These are phyloP conservation scores for Colletotrichum musicola DNA, from an alignment of 2,329 filamentous ascomycete genomes.

Conservation along the genomic window DNA sequence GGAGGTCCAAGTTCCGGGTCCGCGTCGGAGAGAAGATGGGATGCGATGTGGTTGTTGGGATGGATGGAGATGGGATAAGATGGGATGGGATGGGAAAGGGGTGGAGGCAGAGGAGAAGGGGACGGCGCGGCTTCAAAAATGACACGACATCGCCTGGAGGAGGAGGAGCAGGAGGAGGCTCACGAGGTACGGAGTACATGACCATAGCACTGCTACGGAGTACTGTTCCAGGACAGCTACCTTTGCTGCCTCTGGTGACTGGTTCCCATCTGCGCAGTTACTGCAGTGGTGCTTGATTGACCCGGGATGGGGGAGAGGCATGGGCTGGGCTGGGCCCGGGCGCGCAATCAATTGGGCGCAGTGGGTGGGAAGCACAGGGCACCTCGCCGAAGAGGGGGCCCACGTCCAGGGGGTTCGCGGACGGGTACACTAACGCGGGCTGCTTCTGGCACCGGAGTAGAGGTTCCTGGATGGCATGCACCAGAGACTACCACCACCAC, in stretches of 20 bases:
- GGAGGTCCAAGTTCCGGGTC: neutral
- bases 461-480: too few relatives aligned
- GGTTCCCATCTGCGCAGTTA: neutral
- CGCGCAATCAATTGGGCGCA: slow-evolving; percentile 30
- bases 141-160: slow-evolving; percentile 30
- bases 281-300: neutral
- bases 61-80: slow-evolving; percentile 5
- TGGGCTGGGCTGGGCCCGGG: neutral
- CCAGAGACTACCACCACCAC: too few relatives aligned
- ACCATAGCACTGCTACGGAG: too few relatives aligned
- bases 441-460: too few relatives aligned
- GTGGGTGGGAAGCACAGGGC: slow-evolving; percentile 13
- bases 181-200: neutral
- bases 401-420: neutral
- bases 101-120: slow-evolving; percentile 1
- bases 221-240: neutral
- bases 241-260: neutral
- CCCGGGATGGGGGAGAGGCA: neutral
- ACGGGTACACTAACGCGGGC: slow-evolving; percentile 23
- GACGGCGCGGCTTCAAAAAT: slow-evolving; percentile 23
- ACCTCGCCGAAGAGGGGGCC: neutral
- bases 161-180: too few relatives aligned
- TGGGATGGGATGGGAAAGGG: slow-evolving; percentile 8
- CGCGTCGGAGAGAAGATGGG: neutral
- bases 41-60: neutral